Evolutionary conservation across 495 filamentous ascomycete genomes (phyloP).

Genomic region (Penicillium ucsense): DNA sequence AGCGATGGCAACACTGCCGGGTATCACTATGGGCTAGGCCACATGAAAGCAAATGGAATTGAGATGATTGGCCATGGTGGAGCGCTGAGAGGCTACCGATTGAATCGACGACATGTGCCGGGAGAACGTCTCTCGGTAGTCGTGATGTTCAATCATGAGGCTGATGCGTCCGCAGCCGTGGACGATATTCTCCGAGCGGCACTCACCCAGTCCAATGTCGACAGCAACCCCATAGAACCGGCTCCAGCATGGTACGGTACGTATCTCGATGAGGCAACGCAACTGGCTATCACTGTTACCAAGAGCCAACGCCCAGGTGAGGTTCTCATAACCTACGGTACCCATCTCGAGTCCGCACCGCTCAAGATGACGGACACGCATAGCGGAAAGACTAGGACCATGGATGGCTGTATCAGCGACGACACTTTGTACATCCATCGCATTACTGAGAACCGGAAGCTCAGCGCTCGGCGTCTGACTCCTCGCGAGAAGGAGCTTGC

Average conservation of each 20-base stretch:
- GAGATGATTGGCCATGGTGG: conserved; percentile 20
- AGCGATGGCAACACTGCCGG: conserved; percentile 12
- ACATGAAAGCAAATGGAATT: conserved; percentile 6
- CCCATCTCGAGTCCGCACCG: background rate
- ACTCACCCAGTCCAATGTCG: conserved; percentile 5
- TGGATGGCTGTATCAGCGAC: conserved; percentile 11
- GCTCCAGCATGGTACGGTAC: conserved; percentile 11
- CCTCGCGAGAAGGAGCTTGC: conserved; percentile 1
- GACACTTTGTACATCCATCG: conserved; percentile 15
- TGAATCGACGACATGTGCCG: conserved; percentile 17
- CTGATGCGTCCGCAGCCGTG: conserved; percentile 6
- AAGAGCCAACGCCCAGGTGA: conserved; percentile 9
- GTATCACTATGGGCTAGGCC: conserved; percentile 20
- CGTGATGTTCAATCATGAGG: conserved; percentile 21
- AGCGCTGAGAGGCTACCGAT: conserved; percentile 25
- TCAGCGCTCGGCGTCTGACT: conserved; percentile 14
- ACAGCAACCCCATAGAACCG: background rate
- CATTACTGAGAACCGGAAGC: conserved; percentile 15
- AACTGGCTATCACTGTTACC: conserved; percentile 11
- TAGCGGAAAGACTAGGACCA: conserved; percentile 1
- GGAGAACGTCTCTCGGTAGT: conserved; percentile 19
- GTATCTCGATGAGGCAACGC: conserved; percentile 21
- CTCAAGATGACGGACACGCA: conserved; percentile 5
- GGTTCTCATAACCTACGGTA: conserved; percentile 12
- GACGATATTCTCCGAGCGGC: conserved; percentile 11